A percentile compares a stretch with the other conserved stretches of the same genome.
Evolutionary conservation across 2,329 filamentous ascomycete species (phyloP).

Genomic region (Claviceps lovelessii): DNA sequence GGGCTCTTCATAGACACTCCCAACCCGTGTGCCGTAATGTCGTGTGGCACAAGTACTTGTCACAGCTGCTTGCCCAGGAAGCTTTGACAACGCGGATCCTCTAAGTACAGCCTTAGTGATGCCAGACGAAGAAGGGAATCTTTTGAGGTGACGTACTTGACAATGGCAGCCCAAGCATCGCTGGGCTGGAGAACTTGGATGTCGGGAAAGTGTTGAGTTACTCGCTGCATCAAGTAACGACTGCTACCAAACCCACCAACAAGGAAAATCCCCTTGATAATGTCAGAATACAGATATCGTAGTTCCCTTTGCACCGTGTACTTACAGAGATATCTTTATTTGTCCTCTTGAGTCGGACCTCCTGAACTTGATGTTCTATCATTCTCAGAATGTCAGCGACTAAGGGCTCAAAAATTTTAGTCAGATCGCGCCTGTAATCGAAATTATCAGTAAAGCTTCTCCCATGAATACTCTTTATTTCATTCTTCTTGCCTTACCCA

Average conservation of each 20-base stretch:
- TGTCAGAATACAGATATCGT: background rate
- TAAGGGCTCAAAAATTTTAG: conserved; percentile 9
- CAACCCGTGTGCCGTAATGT: background rate
- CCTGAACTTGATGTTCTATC: conserved; percentile 9
- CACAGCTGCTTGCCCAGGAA: background rate
- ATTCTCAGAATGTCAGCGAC: conserved; percentile 9
- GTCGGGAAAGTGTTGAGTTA: background rate
- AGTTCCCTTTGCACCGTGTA: rapidly evolving
- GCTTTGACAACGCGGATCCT: background rate
- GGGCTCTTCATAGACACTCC: rapidly evolving
- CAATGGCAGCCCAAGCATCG: conserved; percentile 5
- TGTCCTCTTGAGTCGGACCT: background rate
- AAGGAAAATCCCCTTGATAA: conserved; percentile 1
- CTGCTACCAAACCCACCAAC: conserved; percentile 5
- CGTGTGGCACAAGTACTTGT: background rate
- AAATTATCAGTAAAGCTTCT: background rate
- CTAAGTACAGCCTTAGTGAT: background rate
- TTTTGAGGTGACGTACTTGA: background rate
- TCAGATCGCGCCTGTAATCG: background rate
- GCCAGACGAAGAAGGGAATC: background rate
- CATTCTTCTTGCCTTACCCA: background rate
- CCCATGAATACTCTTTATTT: background rate
- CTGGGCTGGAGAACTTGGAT: conserved; percentile 2
- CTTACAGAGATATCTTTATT: background rate
- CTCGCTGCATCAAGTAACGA: background rate